Evolutionary conservation across 441 rosid species (phyloP).

Genomic region (Aquilaria agallochum): DNA sequence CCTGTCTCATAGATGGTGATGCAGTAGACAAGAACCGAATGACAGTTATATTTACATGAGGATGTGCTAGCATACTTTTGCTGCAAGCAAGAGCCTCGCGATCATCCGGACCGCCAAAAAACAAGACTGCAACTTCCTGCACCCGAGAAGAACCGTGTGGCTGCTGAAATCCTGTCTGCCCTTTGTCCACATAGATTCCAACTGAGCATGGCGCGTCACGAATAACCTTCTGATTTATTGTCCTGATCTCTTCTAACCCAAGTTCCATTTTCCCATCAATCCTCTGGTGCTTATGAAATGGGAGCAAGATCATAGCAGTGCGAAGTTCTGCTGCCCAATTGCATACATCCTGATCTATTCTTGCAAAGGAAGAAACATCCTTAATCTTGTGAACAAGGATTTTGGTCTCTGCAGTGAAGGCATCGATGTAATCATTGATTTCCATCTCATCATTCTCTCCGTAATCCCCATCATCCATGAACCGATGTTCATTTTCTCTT

Average conservation of each 20-base stretch:
- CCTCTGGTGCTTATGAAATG: conserved; percentile 89
- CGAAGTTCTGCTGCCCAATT: conserved; percentile 63
- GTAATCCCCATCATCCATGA: conserved; percentile 65
- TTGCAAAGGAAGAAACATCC: conserved; percentile 47
- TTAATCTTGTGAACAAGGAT: conserved; percentile 48
- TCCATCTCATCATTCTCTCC: conserved; percentile 75
- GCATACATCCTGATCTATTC: conserved; percentile 70
- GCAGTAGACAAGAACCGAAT: conserved; percentile 41
- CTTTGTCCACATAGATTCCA: conserved; percentile 63
- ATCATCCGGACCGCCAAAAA: conserved; percentile 88
- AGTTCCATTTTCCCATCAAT: conserved; percentile 65
- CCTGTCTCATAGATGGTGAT: conserved; percentile 4
- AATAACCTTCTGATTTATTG: conserved; percentile 64
- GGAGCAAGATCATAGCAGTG: conserved; percentile 58
- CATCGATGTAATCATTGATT: conserved; percentile 61
- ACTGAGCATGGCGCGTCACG: conserved; percentile 79
- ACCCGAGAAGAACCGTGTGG: conserved; percentile 40
- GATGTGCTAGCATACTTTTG: conserved; percentile 41
- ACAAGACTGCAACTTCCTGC: conserved; percentile 60
- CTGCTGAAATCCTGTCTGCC: conserved; percentile 65
- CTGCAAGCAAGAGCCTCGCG: conserved; percentile 87
- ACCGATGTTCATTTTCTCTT: conserved; percentile 44
- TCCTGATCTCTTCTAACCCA: conserved; percentile 55
- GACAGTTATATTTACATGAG: conserved; percentile 48
- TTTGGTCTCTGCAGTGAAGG: conserved; percentile 42